Evolutionary conservation across 768 basidiomycete species (phyloP), one percentile per base, ranked within the genome.

Genomic region (Boletus eberwhitei): DNA sequence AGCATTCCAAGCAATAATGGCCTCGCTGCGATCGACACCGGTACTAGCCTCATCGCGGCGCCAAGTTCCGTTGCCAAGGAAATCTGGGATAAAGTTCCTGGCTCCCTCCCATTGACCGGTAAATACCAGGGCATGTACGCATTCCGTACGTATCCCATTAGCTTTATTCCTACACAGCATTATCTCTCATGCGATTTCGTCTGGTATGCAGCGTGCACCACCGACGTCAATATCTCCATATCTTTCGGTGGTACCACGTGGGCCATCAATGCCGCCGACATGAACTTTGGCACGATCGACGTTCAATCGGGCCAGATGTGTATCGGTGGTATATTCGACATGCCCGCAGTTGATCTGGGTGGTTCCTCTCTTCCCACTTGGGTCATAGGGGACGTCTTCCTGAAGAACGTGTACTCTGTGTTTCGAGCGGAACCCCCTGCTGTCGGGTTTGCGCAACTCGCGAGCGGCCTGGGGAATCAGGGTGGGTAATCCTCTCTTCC

Each of bases 41-140:
- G 93, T 31, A 96, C 94, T 0, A 94, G 92, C 7, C 79, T 97
- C 50, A 88, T 98, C 57, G 93, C 90, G 31, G 94, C 85, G 0
- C 93, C 94, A 0, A 68, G 80, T 0, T 70, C 61, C 0, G 83
- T 83, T 46, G 85, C 90, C 8, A 55, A 69, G 22, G 73, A 74
- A 13, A 78, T 97, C 50, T 97, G 84, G 76, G 66, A 61, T 5
- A 75, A 81, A 12, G 82, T 98, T 37, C 77, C 81, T 6, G 83
- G 83, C 17, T 74, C 87, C 1, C 46, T 64, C 19, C 57, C 77
- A 1, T 73, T 88, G 5, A 59, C 61, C 0, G 75, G 76, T 17
- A 59, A 73, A 34, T 75, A 77, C 59, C 48, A 74, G 29, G 93
- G 93, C 14, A 88, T 87, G 75, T 97, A 77, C 64, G 71, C 80